Percentiles rank a stretch among this genome's conserved stretches.
These are phyloP conservation scores for Ramaria sp. DNA, from an alignment of 768 basidiomycete genomes.

Conservation along the genomic window DNA sequence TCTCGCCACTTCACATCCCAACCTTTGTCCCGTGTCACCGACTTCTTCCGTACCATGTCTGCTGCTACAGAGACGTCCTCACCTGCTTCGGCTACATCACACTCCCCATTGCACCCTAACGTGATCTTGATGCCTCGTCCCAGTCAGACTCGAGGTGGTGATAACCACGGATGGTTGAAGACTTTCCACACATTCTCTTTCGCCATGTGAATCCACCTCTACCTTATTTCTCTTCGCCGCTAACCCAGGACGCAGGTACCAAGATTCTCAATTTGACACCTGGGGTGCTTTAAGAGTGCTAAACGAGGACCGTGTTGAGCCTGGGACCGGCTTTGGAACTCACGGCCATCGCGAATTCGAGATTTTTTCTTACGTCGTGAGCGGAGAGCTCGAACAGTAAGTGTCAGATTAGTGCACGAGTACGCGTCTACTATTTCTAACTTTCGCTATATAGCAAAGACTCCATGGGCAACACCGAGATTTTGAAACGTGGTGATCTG, in stretches of 20 bases:
- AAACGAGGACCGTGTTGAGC: slow-evolving; percentile 83
- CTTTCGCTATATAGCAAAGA: slow-evolving; percentile 48
- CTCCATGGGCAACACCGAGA: slow-evolving; percentile 84
- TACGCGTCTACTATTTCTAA: neutral
- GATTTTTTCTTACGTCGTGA: slow-evolving; percentile 82
- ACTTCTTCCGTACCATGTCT: slow-evolving; percentile 1
- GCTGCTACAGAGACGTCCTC: neutral
- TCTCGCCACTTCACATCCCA: neutral
- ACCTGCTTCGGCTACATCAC: neutral
- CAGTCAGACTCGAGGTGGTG: slow-evolving; percentile 57
- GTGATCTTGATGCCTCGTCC: slow-evolving; percentile 39
- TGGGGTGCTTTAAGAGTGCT: slow-evolving; percentile 80
- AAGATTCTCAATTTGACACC: slow-evolving; percentile 40
- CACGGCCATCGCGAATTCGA: slow-evolving; percentile 81
- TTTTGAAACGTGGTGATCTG: slow-evolving; percentile 79
- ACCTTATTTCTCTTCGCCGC: slow-evolving; percentile 12
- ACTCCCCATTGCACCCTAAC: neutral
- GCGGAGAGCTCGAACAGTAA: slow-evolving; percentile 74
- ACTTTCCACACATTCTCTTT: slow-evolving; percentile 81
- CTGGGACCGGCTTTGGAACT: slow-evolving; percentile 72
- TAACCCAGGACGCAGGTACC: slow-evolving; percentile 35
- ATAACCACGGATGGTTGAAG: slow-evolving; percentile 81
- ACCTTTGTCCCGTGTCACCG: neutral
- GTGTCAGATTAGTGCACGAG: slow-evolving; percentile 16
- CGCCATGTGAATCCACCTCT: slow-evolving; percentile 37